A percentile compares a stretch with the other conserved stretches of the same genome.
Evolutionary conservation across 2,329 filamentous ascomycete genomes (phyloP).

Genomic region (Ophiostoma australiae): DNA sequence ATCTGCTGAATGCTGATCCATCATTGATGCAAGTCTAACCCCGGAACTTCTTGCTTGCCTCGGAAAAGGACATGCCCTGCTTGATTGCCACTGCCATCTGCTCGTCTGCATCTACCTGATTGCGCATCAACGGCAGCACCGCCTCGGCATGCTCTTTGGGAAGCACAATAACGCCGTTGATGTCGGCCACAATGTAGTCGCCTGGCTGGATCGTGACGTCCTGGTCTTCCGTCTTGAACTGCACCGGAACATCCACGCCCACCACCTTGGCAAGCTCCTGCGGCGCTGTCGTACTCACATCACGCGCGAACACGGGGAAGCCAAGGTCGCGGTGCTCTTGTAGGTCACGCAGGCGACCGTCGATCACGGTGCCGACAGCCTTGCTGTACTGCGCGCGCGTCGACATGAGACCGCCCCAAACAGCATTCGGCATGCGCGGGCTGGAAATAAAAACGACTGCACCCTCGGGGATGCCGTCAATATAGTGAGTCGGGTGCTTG

Average conservation of each 20-base stretch:
- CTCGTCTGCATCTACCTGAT: conserved; percentile 41
- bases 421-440: conserved; percentile 45
- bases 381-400: conserved; percentile 42
- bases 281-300: conserved; percentile 43
- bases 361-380: conserved; percentile 47
- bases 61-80: conserved; percentile 41
- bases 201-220: conserved; percentile 40
- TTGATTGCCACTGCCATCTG: conserved; percentile 40
- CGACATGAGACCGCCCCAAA: conserved; percentile 53
- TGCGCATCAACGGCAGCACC: conserved; percentile 40
- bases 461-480: conserved; percentile 45
- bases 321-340: conserved; percentile 48
- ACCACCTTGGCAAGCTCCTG: conserved; percentile 41
- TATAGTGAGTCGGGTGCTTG: conserved; percentile 45
- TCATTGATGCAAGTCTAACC: not conserved
- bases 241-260: conserved; percentile 40
- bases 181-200: conserved; percentile 43
- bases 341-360: conserved; percentile 49
- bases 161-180: conserved; percentile 45
- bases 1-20: not conserved
- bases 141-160: conserved; percentile 38
- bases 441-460: conserved; percentile 49
- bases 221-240: conserved; percentile 37
- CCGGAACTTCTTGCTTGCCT: conserved; percentile 41
- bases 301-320: conserved; percentile 45